These are phyloP conservation scores for Cyberlindnera maritima DNA, from an alignment of 805 yeast species.

Conservation along the genomic window DNA sequence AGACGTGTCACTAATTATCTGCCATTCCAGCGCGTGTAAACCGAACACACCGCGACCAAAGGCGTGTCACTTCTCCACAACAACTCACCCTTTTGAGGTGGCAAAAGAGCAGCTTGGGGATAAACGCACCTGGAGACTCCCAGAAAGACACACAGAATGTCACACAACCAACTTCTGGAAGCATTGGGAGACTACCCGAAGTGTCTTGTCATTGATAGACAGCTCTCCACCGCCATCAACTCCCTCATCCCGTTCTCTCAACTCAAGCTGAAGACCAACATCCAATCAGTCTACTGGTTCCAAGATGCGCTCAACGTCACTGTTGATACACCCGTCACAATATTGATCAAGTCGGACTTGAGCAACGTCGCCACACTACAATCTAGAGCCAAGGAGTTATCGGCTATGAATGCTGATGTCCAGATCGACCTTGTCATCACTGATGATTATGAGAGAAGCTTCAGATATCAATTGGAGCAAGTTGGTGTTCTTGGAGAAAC, in stretches of 20 bases:
- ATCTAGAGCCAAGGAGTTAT: slow-evolving; percentile 19
- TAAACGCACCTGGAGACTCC: too few relatives aligned
- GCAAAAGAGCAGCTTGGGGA: too few relatives aligned
- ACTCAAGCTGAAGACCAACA: slow-evolving; percentile 48
- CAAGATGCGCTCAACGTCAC: slow-evolving; percentile 22
- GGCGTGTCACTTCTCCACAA: neutral
- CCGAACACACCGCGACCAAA: too few relatives aligned
- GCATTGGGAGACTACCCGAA: slow-evolving; percentile 33
- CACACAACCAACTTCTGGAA: slow-evolving; percentile 8
- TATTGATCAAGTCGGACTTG: slow-evolving; percentile 25
- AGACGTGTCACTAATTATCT: neutral
- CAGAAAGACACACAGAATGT: too few relatives aligned
- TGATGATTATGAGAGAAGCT: slow-evolving; percentile 35
- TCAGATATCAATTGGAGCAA: slow-evolving; percentile 31
- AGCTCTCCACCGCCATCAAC: slow-evolving; percentile 48
- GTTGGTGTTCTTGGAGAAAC: slow-evolving; percentile 21
- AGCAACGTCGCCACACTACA: slow-evolving; percentile 16
- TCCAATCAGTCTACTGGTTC: slow-evolving; percentile 49
- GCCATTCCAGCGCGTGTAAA: too few relatives aligned
- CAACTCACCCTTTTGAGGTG: too few relatives aligned
- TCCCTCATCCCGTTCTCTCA: slow-evolving; percentile 52
- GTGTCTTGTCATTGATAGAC: slow-evolving; percentile 36
- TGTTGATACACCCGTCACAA: slow-evolving; percentile 19
- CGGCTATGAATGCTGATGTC: slow-evolving; percentile 12
- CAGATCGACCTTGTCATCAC: slow-evolving; percentile 30